Percentiles rank a stretch among this genome's conserved stretches.
phyloP scores from a whole-genome alignment of 805 yeast species.

The Myxozyma vanderwaltii region DNA sequence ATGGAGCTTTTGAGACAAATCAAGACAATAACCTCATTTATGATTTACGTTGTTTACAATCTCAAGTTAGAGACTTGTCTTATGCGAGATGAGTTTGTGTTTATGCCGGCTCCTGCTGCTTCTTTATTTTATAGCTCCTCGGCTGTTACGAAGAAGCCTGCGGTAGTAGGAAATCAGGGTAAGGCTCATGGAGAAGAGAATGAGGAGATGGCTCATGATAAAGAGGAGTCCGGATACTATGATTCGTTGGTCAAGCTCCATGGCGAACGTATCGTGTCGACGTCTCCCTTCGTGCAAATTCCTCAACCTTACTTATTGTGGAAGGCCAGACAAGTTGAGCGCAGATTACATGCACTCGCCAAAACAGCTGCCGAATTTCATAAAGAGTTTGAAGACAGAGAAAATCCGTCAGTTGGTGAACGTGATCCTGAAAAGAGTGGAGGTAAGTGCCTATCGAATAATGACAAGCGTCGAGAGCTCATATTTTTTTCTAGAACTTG shows the following conservation, averaged over 20 bases:
- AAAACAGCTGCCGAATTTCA: constrained; percentile 29
- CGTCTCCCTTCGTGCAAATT: constrained; percentile 82
- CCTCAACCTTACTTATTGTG: constrained; percentile 65
- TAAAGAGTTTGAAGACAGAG: constrained; percentile 8
- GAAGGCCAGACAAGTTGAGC: constrained; percentile 57
- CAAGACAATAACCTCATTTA: constrained; percentile 77
- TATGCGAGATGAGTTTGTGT: constrained; percentile 68
- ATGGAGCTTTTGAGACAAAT: constrained; percentile 62
- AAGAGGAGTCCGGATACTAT: constrained; percentile 31
- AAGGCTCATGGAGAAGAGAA: constrained; percentile 1
- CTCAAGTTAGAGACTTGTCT: constrained; percentile 76
- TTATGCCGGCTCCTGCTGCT: constrained; percentile 37
- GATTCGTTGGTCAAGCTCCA: constrained; percentile 45
- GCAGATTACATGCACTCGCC: constrained; percentile 38
- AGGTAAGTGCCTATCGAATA: neutral
- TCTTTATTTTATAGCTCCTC: neutral
- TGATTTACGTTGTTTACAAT: constrained; percentile 77
- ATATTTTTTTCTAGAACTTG: neutral
- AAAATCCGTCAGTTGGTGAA: constrained; percentile 10
- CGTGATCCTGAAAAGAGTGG: neutral
- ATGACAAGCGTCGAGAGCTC: neutral
- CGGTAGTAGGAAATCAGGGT: neutral
- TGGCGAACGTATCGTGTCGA: constrained; percentile 61
- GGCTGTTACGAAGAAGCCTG: neutral
- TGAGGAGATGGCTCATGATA: neutral